These are phyloP conservation scores for Collariella sp. DNA, from an alignment of 495 filamentous ascomycete species.

Conservation along the genomic window DNA sequence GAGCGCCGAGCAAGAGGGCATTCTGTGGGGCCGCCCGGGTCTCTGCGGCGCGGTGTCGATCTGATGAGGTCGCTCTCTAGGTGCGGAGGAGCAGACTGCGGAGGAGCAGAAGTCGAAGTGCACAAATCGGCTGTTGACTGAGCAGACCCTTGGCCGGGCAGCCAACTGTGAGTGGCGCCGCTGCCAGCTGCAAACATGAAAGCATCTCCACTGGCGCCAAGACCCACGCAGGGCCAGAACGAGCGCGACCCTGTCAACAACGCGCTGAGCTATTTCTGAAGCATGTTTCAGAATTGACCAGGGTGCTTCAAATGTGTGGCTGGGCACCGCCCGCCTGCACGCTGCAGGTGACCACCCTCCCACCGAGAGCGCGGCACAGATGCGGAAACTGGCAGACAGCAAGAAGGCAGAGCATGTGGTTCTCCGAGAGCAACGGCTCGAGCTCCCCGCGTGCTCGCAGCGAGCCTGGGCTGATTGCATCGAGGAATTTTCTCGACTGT, in stretches of 20 bases:
- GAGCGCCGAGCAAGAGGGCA: neutral
- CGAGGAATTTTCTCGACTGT: no score
- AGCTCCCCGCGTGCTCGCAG: no score
- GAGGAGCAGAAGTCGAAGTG: no score
- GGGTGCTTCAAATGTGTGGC: slow-evolving; percentile 20
- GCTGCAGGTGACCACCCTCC: no score
- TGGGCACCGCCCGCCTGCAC: slow-evolving; percentile 21
- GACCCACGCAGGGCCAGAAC: no score
- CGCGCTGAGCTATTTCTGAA: slow-evolving; percentile 26
- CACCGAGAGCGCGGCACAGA: slow-evolving; percentile 13
- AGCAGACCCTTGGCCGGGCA: no score
- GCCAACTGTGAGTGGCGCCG: neutral
- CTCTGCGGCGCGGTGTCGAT: neutral
- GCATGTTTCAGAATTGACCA: slow-evolving; percentile 27
- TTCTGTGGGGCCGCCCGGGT: neutral
- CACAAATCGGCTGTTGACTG: no score
- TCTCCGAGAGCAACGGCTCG: no score
- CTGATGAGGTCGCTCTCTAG: neutral
- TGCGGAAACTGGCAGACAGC: no score
- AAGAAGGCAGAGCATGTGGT: no score
- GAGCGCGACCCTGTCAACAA: slow-evolving; percentile 1
- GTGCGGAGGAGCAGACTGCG: no score
- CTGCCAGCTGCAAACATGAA: neutral
- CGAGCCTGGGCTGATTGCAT: no score
- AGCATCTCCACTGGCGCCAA: neutral